Base-by-base conservation (phyloP, 2,329 filamentous ascomycete species). In the Shiraia sp. region DNA sequence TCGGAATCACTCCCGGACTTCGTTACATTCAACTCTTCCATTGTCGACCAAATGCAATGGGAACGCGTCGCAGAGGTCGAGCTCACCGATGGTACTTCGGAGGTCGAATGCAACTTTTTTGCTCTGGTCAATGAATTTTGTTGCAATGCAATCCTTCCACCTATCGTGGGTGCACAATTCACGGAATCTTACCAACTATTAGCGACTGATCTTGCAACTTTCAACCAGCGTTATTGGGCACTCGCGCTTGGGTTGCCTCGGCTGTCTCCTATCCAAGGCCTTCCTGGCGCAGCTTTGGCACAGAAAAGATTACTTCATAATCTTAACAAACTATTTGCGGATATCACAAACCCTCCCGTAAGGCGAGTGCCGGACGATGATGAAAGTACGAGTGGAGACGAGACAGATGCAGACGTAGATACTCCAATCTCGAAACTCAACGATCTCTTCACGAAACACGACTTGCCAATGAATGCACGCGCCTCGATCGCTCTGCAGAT, bases 1-100 rank as follows among this genome's bases (percentile, higher is more conserved):
- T 32, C 62, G 49, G 27, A 68, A 66, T 41, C 64, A 76, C 70
- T 79, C 9, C 76, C 79, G 4, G 77, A 80, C 38, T 62, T 87
- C 24, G 74, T 85, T 27, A 81, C 80, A 1, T 84, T 83, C 53
- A 76, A 75, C 26, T 70, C 75, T 6, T 83, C 80, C 13, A 68
- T 76, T 2, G 79, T 86, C 16, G 83, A 87, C 55, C 80, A 85
- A 46, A 74, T 75, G 53, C 71, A 72, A 2, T 86, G 83, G 83
- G 83, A 87, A 58, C 75, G 80, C 24, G 73, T 78, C 1, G 65
- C 66, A 2, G 62, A 77, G 15, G 69, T 78, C 3, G 75, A 76
- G 12, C 51, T 66, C 25, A 57, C 68, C 2, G 61, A 65, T n/a
- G 69, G 62, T 5, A 68, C 67, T 12, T 64, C 69, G 19, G 71